Base-by-base conservation (phyloP, 2,329 filamentous ascomycete species). In the Cladosporium sp. region DNA sequence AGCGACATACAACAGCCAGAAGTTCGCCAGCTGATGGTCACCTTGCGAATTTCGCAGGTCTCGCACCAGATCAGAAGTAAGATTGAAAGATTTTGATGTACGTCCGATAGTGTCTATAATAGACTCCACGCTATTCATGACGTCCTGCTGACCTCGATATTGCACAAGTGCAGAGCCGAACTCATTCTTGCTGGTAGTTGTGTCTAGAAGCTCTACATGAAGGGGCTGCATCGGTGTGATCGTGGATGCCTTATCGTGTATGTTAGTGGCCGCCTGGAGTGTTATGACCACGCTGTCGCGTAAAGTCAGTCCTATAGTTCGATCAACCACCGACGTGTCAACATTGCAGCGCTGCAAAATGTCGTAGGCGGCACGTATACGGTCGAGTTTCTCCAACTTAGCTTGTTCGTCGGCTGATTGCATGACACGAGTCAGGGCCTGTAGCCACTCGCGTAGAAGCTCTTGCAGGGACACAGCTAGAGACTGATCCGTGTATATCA, bases 1-100 rank as follows among this genome's bases (percentile, higher is more conserved):
- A 1, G 93, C 79, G 63, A 89, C 84, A 57, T 92, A 83, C 0
- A 88, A 83, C 3, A 96, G 77, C 92, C 92, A 97, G 65, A 90
- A 89, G 2, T 87, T 84, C 12, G 90, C 84, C 24, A 93, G 72
- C 61, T 86, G 83, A 35, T 78, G 77, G 17, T 83, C 77, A 0
- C 83, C 82, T 3, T 79, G 76, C 3, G 82, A 81, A 28, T 83
- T 78, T 53, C 83, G 81, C 4, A 87, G 73, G 56, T 82, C 81
- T 45, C 84, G 81, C 24, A 92, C 75, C 72, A 96, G 82, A 20
- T 84, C 83, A 17, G 78, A 78, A 4, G 85, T 84, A 48, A 95
- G 65, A 9, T 35, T 40, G 7, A 50, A 45, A 3, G 62, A 63
- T 2, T 37, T 17, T 37, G 58, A 35, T 15, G 61, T 58, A 4